These are phyloP conservation scores for Ophiocordyceps sinensis DNA, from an alignment of 2,329 filamentous ascomycete species.

Conservation along the genomic window DNA sequence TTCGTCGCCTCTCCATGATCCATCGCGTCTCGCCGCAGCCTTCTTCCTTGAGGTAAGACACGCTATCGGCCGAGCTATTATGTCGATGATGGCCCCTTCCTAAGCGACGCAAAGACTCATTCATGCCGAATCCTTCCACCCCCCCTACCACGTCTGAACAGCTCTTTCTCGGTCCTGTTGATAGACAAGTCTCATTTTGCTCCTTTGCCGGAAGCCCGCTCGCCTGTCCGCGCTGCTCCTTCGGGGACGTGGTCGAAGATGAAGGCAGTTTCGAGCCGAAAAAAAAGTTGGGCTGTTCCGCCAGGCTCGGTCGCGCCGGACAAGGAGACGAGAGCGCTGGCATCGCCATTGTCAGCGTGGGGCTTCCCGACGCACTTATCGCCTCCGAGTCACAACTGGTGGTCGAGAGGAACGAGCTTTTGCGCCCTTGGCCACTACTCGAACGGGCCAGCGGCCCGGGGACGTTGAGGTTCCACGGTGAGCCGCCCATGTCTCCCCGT, in stretches of 20 bases:
- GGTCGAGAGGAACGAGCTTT: slow-evolving; percentile 34
- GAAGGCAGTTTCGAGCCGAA: neutral
- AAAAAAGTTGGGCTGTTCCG: neutral
- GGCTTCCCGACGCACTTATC: slow-evolving; percentile 31
- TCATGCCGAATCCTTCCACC: slow-evolving; percentile 4
- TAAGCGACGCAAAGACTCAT: slow-evolving; percentile 4
- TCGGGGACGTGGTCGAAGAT: neutral
- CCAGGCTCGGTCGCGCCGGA: slow-evolving; percentile 3
- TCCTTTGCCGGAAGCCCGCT: neutral
- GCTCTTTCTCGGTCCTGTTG: neutral
- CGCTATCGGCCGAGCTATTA: slow-evolving; percentile 48
- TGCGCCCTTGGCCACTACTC: slow-evolving; percentile 22
- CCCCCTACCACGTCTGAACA: neutral
- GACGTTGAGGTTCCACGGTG: slow-evolving; percentile 19
- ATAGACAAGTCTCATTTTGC: neutral
- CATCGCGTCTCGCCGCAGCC: slow-evolving; percentile 45
- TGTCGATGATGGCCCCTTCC: slow-evolving; percentile 33
- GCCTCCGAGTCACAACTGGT: slow-evolving; percentile 33
- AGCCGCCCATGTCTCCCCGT: slow-evolving; percentile 30
- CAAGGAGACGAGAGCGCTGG: slow-evolving; percentile 14
- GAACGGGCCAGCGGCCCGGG: slow-evolving; percentile 1
- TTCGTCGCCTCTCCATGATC: slow-evolving; percentile 55
- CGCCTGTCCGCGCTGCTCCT: neutral
- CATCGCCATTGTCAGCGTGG: slow-evolving; percentile 31
- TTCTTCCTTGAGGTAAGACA: slow-evolving; percentile 55